A percentile compares a stretch with the other conserved stretches of the same genome.
Evolutionary conservation across 345 rosid species (phyloP).

Genomic region (Salix dunnii): DNA sequence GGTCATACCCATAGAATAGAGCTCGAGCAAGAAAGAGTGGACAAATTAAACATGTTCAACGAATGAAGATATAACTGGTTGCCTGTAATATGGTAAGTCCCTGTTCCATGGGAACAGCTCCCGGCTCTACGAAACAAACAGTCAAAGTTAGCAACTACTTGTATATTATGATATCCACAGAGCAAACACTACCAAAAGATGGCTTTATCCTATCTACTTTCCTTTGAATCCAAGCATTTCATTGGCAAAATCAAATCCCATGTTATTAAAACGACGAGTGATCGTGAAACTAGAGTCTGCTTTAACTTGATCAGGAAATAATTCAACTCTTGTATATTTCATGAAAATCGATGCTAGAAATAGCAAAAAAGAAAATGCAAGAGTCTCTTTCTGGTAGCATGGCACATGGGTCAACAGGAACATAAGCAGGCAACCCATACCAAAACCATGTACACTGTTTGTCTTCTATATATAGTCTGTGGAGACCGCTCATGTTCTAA

Average conservation of each 20-base stretch:
- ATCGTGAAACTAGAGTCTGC: too few species aligned
- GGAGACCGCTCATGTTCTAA: conserved; percentile 6
- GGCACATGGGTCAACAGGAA: conserved; percentile 41
- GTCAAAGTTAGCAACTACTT: conserved; percentile 31
- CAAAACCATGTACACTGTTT: neutral
- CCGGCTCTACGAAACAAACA: neutral
- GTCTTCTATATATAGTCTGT: neutral
- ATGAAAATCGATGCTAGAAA: too few species aligned
- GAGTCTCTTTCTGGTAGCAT: neutral
- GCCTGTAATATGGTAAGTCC: neutral
- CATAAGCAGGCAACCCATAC: conserved; percentile 9
- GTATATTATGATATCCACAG: neutral
- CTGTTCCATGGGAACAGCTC: conserved; percentile 7
- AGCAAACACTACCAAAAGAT: neutral
- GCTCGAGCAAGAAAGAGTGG: neutral
- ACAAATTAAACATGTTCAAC: neutral
- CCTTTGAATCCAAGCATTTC: neutral
- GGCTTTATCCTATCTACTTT: neutral
- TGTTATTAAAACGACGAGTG: too few species aligned
- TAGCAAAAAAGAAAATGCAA: too few species aligned
- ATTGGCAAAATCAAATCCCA: too few species aligned
- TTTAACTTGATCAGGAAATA: too few species aligned
- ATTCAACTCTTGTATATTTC: too few species aligned
- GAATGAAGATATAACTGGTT: neutral
- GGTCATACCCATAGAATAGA: neutral